Percentiles rank a stretch among this genome's conserved stretches.
phyloP scores from a whole-genome alignment of 116 monocot genomes.

The Iris pallida region DNA sequence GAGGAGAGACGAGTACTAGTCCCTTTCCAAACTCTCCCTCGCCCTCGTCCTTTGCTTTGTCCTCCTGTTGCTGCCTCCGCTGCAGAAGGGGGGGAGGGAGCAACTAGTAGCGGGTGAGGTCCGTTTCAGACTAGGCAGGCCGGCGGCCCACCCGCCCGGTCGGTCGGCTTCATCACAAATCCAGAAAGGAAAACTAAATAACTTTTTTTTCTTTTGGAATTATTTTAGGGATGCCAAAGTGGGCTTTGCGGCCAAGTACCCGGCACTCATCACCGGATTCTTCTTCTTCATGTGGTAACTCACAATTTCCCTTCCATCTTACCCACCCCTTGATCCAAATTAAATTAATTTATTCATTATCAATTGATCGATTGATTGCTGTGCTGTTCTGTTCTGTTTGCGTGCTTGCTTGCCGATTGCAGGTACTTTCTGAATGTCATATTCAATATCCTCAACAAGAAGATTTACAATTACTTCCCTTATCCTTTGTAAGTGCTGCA shows the following conservation, averaged over 20 bases:
- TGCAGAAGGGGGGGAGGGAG: too few relatives aligned
- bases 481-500: constrained; percentile 82
- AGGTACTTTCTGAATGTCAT: constrained; percentile 99
- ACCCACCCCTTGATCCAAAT: not conserved
- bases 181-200: too few relatives aligned
- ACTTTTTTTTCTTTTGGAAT: not conserved
- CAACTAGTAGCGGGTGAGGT: too few relatives aligned
- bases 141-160: too few relatives aligned
- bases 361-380: too few relatives aligned
- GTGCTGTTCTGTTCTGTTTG: too few relatives aligned
- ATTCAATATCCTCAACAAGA: constrained; percentile 99
- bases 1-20: too few relatives aligned
- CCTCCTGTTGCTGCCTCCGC: too few relatives aligned
- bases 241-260: constrained; percentile 65
- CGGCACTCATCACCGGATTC: constrained; percentile 81
- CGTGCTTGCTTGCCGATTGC: not conserved
- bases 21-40: too few relatives aligned
- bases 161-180: too few relatives aligned
- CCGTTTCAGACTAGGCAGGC: too few relatives aligned
- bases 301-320: not conserved
- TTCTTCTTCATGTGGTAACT: constrained; percentile 98
- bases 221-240: constrained; percentile 45
- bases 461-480: constrained; percentile 98
- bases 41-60: too few relatives aligned
- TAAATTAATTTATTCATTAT: not conserved